A percentile compares a stretch with the other conserved stretches of the same genome.
These are phyloP conservation scores for Melastoma candidum DNA, from an alignment of 441 rosid genomes.

Conservation along the genomic window DNA sequence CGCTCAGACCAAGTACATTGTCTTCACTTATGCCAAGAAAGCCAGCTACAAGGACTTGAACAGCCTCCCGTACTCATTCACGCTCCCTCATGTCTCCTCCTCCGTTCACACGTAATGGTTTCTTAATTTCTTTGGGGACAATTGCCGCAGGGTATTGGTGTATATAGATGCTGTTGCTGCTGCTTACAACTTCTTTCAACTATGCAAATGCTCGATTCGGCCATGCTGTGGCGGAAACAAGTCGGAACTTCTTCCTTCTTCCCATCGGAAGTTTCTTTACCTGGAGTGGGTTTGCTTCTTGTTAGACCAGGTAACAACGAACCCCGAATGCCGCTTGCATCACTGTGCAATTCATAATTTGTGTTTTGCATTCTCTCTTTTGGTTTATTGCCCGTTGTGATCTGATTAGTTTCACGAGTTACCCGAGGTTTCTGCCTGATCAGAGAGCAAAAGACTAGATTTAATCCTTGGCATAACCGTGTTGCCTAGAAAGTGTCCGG, in stretches of 20 bases:
- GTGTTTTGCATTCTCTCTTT: too few relatives aligned
- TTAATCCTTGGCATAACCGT: too few relatives aligned
- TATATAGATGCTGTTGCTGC: conserved; percentile 34
- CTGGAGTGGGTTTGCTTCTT: conserved; percentile 37
- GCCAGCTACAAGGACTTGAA: conserved; percentile 38
- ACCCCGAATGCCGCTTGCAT: neutral
- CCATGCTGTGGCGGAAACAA: conserved; percentile 15
- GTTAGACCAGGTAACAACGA: conserved; percentile 45
- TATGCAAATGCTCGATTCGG: conserved; percentile 24
- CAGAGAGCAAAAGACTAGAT: too few relatives aligned
- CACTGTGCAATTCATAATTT: too few relatives aligned
- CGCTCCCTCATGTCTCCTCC: neutral
- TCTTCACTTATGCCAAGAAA: conserved; percentile 19
- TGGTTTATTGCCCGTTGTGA: too few relatives aligned
- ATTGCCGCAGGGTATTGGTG: conserved; percentile 26
- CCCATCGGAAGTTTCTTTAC: conserved; percentile 9
- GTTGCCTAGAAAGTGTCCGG: too few relatives aligned
- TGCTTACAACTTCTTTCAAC: conserved; percentile 44
- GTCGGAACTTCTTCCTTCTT: conserved; percentile 9
- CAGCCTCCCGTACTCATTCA: conserved; percentile 31
- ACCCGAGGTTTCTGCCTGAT: too few relatives aligned
- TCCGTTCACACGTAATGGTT: neutral
- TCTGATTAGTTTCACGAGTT: too few relatives aligned
- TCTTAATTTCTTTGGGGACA: neutral
- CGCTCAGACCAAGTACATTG: conserved; percentile 32